phyloP scores from a whole-genome alignment of 768 basidiomycete genomes.

The Collybia mongolica region DNA sequence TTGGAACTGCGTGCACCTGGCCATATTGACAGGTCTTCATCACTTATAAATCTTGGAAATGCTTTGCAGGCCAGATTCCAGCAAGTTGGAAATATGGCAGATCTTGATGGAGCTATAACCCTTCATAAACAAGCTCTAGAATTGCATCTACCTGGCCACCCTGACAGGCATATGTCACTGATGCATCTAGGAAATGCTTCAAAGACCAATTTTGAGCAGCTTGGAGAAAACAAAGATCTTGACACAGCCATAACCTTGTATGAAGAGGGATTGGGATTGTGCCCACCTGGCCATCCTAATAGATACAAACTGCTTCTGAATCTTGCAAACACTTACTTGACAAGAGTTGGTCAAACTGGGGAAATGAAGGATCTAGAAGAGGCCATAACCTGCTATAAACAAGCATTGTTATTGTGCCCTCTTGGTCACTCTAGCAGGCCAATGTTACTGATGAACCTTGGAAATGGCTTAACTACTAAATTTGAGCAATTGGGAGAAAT shows the following conservation, averaged over 20 bases:
- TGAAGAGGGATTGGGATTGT: conserved; percentile 8
- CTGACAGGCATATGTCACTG: conserved; percentile 13
- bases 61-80: conserved; percentile 17
- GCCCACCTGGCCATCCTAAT: conserved; percentile 14
- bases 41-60: conserved; percentile 14
- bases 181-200: conserved; percentile 27
- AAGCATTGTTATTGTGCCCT: conserved; percentile 1
- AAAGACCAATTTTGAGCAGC: conserved; percentile 21
- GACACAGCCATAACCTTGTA: conserved; percentile 18
- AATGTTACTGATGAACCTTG: conserved; percentile 5
- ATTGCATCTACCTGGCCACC: conserved; percentile 17
- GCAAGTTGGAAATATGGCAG: conserved; percentile 21
- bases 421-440: conserved; percentile 4
- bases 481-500: conserved; percentile 15
- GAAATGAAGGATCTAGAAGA: conserved; percentile 5
- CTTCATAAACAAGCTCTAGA: conserved; percentile 22
- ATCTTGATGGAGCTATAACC: conserved; percentile 23
- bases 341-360: conserved; percentile 5
- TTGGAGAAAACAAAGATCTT: conserved; percentile 21
- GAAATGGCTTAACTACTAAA: background rate
- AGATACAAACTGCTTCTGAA: conserved; percentile 4
- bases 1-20: conserved; percentile 9
- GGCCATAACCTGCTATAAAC: conserved; percentile 4
- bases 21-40: background rate
- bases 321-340: conserved; percentile 6